Conservation (phyloP, 495 filamentous ascomycete genomes). For the Talaromyces stipitatus region DNA sequence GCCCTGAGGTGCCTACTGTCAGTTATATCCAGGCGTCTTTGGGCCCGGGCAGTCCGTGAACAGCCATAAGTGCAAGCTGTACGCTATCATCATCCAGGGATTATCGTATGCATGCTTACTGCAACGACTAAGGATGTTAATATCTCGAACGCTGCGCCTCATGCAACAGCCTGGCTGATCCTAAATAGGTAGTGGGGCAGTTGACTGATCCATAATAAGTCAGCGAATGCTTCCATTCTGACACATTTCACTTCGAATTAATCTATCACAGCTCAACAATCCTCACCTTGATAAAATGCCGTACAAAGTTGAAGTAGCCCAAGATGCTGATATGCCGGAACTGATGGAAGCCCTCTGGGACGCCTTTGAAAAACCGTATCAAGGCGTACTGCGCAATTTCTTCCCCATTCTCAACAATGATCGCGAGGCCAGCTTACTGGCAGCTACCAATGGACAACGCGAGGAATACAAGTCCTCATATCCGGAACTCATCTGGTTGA, state of each 20-base stretch:
- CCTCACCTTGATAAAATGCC: background rate
- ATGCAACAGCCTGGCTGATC: too few relatives aligned
- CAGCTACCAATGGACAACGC: background rate
- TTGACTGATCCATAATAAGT: background rate
- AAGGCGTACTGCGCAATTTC: background rate
- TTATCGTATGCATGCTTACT: too few relatives aligned
- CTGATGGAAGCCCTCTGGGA: background rate
- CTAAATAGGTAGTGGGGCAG: background rate
- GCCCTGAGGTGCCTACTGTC: too few relatives aligned
- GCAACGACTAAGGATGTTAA: too few relatives aligned
- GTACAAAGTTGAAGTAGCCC: background rate
- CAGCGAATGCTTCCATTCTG: background rate
- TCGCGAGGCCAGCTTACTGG: constrained; percentile 1
- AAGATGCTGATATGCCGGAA: background rate
- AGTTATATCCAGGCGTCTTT: too few relatives aligned
- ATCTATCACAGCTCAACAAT: background rate
- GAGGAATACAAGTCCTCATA: constrained; percentile 1
- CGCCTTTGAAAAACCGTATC: background rate
- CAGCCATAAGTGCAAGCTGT: too few relatives aligned
- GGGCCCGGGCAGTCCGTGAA: too few relatives aligned
- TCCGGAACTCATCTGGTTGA: constrained; percentile 9
- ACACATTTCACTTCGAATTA: background rate
- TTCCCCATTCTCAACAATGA: constrained; percentile 5
- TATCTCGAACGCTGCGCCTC: too few relatives aligned
- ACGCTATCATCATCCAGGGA: too few relatives aligned